Evolutionary conservation across 306 rosid genomes (phyloP).

Genomic region (Quercus bicolor): DNA sequence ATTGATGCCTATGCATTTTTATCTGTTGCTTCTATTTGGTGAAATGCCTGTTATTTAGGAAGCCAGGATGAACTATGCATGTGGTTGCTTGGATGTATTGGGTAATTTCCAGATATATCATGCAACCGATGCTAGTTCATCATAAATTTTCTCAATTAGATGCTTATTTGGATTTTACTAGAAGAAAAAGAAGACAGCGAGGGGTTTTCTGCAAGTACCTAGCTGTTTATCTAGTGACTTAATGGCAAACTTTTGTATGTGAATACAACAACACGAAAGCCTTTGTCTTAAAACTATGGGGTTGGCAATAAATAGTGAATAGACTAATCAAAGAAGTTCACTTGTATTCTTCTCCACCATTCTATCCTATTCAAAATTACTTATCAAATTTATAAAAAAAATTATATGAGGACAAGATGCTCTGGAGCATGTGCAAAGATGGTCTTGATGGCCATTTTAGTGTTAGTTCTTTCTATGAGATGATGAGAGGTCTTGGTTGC

Average conservation of each 20-base stretch:
- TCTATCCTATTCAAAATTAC: too few species aligned
- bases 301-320: too few species aligned
- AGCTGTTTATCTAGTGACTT: background rate
- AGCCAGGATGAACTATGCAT: conserved; percentile 1
- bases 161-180: background rate
- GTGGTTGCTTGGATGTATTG: background rate
- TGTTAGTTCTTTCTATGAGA: too few species aligned
- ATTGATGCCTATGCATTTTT: conserved; percentile 7
- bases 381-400: too few species aligned
- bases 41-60: background rate
- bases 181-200: background rate
- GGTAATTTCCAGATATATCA: conserved; percentile 1
- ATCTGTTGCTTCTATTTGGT: background rate
- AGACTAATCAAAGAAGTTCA: too few species aligned
- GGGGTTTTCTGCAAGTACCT: background rate
- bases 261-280: too few species aligned
- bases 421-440: too few species aligned
- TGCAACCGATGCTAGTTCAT: background rate
- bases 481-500: too few species aligned
- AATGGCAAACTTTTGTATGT: background rate
- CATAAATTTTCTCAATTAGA: background rate
- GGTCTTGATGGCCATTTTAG: too few species aligned
- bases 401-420: too few species aligned
- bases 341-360: too few species aligned
- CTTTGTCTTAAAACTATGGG: too few species aligned